Percentiles rank a stretch among this genome's conserved stretches.
phyloP scores from a whole-genome alignment of 352 stramenopile genomes.

The Thraustochytrium striatum region DNA sequence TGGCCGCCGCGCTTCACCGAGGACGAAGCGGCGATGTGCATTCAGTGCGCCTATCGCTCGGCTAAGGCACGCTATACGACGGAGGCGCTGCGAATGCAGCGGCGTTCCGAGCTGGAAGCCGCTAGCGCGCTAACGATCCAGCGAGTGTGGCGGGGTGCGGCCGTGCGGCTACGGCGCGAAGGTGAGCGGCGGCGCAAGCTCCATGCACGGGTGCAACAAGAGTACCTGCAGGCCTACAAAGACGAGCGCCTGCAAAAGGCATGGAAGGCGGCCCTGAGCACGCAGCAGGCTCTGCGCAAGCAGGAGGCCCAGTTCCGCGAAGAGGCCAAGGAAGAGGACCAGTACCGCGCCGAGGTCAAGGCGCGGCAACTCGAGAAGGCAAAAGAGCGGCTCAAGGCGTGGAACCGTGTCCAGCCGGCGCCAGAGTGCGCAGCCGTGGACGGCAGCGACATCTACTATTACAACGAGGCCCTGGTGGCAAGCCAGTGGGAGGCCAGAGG shows the following conservation, averaged over 20 bases:
- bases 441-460: slow-evolving; percentile 37
- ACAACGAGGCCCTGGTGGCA: neutral
- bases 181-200: neutral
- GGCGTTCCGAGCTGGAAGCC: neutral
- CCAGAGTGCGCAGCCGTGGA: neutral
- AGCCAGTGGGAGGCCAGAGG: slow-evolving; percentile 33
- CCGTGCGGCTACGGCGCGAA: neutral
- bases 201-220: neutral
- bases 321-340: neutral
- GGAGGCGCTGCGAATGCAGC: neutral
- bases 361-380: neutral
- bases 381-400: neutral
- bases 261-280: slow-evolving; percentile 14
- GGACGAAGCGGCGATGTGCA: neutral
- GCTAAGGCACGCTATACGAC: slow-evolving; percentile 5
- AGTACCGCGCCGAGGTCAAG: neutral
- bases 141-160: slow-evolving; percentile 1
- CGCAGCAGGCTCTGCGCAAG: neutral
- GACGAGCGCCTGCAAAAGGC: slow-evolving; percentile 19
- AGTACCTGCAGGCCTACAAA: slow-evolving; percentile 31
- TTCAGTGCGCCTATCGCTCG: slow-evolving; percentile 28
- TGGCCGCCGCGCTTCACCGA: neutral
- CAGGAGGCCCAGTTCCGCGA: neutral
- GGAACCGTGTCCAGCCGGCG: neutral
- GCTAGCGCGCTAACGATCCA: neutral